Conservation (phyloP, 495 filamentous ascomycete species). For the Aspergillus kassunensis region DNA sequence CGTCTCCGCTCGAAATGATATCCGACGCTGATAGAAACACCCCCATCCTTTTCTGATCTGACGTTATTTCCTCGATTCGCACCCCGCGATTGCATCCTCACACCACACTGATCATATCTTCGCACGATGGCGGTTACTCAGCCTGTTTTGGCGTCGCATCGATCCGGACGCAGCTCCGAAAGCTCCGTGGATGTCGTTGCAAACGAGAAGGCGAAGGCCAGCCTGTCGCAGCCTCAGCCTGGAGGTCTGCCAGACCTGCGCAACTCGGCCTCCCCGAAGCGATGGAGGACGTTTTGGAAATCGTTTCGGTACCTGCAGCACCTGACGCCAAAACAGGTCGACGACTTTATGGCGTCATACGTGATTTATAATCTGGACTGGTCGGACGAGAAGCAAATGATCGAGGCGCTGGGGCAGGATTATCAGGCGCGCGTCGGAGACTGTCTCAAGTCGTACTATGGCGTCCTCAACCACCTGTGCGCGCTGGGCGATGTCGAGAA, state of each 20-base stretch:
- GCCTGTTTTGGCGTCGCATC: slow-evolving; percentile 19
- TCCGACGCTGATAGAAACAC: no score
- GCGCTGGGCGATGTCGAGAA: slow-evolving; percentile 65
- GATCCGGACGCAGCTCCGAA: slow-evolving; percentile 35
- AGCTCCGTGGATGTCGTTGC: slow-evolving; percentile 40
- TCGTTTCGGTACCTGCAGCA: slow-evolving; percentile 55
- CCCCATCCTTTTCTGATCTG: background rate
- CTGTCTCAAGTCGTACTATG: slow-evolving; percentile 58
- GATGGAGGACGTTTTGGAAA: slow-evolving; percentile 51
- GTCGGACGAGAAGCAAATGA: slow-evolving; percentile 56
- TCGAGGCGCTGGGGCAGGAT: slow-evolving; percentile 50
- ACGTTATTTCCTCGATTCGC: background rate
- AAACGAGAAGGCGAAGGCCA: slow-evolving; percentile 33
- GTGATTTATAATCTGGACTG: slow-evolving; percentile 65
- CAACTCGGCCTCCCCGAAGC: slow-evolving; percentile 49
- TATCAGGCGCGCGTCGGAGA: slow-evolving; percentile 58
- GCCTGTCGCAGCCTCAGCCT: slow-evolving; percentile 15
- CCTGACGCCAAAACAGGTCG: slow-evolving; percentile 55
- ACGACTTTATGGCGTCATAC: slow-evolving; percentile 64
- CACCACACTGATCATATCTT: no score
- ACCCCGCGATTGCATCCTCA: no score
- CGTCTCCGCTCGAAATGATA: slow-evolving; percentile 4
- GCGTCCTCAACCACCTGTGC: slow-evolving; percentile 61
- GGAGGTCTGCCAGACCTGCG: slow-evolving; percentile 30
- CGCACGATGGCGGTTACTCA: slow-evolving; percentile 18